These are phyloP conservation scores for Botrytis aclada DNA, from an alignment of 2,329 filamentous ascomycete species.

Conservation along the genomic window DNA sequence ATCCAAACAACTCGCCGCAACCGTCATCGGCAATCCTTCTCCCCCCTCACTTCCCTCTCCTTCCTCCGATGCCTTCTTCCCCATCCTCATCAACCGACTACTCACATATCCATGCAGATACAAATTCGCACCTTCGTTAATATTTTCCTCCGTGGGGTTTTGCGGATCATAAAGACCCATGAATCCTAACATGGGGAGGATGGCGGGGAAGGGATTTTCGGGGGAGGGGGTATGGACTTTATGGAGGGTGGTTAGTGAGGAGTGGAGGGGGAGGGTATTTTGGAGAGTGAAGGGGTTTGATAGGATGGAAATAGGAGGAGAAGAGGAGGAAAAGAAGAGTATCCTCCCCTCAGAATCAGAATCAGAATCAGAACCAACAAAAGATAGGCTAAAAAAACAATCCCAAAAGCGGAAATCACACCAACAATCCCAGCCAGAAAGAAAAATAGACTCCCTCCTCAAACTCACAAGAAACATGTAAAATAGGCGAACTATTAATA, in stretches of 20 bases:
- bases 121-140: slow-evolving; percentile 64
- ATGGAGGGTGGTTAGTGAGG: background rate
- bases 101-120: slow-evolving; percentile 87
- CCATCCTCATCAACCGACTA: slow-evolving; percentile 65
- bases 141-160: slow-evolving; percentile 41
- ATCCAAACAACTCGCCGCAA: slow-evolving; percentile 73
- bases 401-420: background rate
- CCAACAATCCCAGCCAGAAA: background rate
- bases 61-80: background rate
- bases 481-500: background rate
- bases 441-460: background rate
- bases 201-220: slow-evolving; percentile 45
- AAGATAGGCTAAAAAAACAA: background rate
- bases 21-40: slow-evolving; percentile 61
- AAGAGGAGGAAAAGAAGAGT: background rate
- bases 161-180: slow-evolving; percentile 70
- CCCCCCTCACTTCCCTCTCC: slow-evolving; percentile 2
- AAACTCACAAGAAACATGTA: background rate
- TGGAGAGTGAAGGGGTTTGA: accelerated
- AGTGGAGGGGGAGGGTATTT: background rate
- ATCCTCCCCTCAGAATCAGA: background rate
- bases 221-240: slow-evolving; percentile 58
- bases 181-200: slow-evolving; percentile 82
- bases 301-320: background rate
- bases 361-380: background rate